Evolutionary conservation across 805 yeast genomes (phyloP), one percentile per base, ranked within the genome.

Genomic region (Cyberlindnera xylosilytica): DNA sequence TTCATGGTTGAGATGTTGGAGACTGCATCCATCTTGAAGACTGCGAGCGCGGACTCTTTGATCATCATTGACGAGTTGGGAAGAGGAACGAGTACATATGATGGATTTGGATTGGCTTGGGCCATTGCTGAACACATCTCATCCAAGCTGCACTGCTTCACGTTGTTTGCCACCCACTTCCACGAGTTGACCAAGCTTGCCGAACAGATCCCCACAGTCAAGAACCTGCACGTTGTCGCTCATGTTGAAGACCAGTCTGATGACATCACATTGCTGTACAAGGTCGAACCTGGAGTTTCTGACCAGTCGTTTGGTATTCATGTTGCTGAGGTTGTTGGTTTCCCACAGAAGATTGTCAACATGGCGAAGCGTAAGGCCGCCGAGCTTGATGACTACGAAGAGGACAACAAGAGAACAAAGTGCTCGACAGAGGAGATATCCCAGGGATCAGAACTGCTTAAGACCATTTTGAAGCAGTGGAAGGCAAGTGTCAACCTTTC

Each of bases 71-170:
- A 93, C 64, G 99, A 93, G 62, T 76, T 93, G 35, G 99, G 99
- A 3, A 77, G 99, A 59, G 74, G 76, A 30, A 71, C 76, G 3
- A 73, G 81, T 35, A 86, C 99, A 0, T 91, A 90, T 63, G 99
- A 93, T 64, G 99, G 99, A 0, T 93, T 93, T 69, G 99, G 99
- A 0, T 72, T 93, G 31, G 99, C 99, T 0, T 93, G 97, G 95
- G 84, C 97, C 0, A 93, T 93, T 42, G 84, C 91, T 50, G 96
- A 90, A 58, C 81, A 83, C 63, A 79, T 91, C 45, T 82, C 93
- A 3, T 71, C 71, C 16, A 70, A 83, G 38, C 74, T 86, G 39
- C 72, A 75, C 38, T 83, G 97, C 49, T 88, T 89, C 63, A 80
- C 95, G 0, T 59, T 93, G 43, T 93, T 93, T 72, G 98, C 99